phyloP scores from a whole-genome alignment of 768 basidiomycete genomes.

The Hebeloma cylindrosporum region DNA sequence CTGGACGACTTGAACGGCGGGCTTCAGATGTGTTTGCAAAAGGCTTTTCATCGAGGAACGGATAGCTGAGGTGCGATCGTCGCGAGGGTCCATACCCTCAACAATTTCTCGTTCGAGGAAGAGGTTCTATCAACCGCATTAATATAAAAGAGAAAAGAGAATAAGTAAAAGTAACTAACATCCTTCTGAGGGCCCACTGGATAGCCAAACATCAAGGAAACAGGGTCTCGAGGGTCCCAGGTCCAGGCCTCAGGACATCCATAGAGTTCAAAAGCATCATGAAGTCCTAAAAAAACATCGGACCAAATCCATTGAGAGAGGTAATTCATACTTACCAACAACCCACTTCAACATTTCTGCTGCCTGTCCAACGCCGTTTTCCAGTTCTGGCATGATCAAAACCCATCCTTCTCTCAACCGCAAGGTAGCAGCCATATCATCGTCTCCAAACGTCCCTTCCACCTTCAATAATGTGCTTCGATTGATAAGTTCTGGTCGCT shows the following conservation, averaged over 20 bases:
- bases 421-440: conserved; percentile 66
- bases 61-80: conserved; percentile 73
- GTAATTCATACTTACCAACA: conserved; percentile 64
- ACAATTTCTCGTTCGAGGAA: conserved; percentile 87
- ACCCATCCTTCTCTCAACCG: conserved; percentile 80
- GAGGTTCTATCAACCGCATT: conserved; percentile 52
- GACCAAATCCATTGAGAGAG: background rate
- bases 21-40: conserved; percentile 63
- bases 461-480: conserved; percentile 90
- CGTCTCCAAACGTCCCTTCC: conserved; percentile 80
- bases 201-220: conserved; percentile 91
- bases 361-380: conserved; percentile 58
- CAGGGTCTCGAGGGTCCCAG: conserved; percentile 85
- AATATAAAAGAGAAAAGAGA: background rate
- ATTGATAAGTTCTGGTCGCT: conserved; percentile 88
- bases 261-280: conserved; percentile 86
- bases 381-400: conserved; percentile 87
- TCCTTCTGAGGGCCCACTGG: conserved; percentile 83
- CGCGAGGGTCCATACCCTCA: conserved; percentile 72
- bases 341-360: conserved; percentile 92
- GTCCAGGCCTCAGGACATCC: conserved; percentile 84
- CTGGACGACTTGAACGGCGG: conserved; percentile 28
- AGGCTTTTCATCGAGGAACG: conserved; percentile 63
- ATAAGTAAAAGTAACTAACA: conserved; percentile 45
- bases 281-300: conserved; percentile 52